Base-by-base conservation (phyloP, 345 rosid genomes). In the Gossypium rotundifolium region DNA sequence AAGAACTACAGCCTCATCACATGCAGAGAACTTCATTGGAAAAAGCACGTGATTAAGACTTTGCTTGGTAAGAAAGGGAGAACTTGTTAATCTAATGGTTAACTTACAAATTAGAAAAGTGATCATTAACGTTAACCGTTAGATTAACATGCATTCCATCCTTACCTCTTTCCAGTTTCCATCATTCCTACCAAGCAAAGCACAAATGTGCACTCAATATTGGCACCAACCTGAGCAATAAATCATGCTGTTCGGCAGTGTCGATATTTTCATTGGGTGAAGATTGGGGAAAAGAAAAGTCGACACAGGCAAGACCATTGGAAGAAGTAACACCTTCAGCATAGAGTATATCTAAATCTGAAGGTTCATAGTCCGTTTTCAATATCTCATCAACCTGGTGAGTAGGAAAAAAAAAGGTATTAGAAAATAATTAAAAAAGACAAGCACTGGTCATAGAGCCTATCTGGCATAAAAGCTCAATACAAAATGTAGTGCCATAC, bases 261-360 rank as follows among this genome's bases (percentile, higher is more conserved):
- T 87, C 88, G 67, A 79, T 79, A 65, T 77, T 80, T 70, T 88
- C 93, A 74, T 89, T 91, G 57, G 84, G 51, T 71, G 85, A 70
- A 62, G 91, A 85, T 66, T 74, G 92, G 61, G 98, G 96, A 83
- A 87, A 91, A n/a, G 96, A 87, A 85, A 93, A 93, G 55, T 93
- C 97, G 61, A 91, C 83, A 83, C 86, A 90, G 81, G 94, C 90
- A 78, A 95, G 86, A 75, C 99, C 98, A 87, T 94, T 93, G 11
- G 99, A 90, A 33, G 98, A 93, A 69, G 97, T 93, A 64, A 95
- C 93, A 74, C 97, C 97, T 80, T 95, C 98, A 23, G 99, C 97
- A 81, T 91, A 86, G 29, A 95, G 87, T 78, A 95, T 93, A 84
- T 95, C 99, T 79, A 90, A 66, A 83, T 95, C 91, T 12, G 97